Conservation (phyloP, 257 asterid species). For the Jacaranda copaia region DNA sequence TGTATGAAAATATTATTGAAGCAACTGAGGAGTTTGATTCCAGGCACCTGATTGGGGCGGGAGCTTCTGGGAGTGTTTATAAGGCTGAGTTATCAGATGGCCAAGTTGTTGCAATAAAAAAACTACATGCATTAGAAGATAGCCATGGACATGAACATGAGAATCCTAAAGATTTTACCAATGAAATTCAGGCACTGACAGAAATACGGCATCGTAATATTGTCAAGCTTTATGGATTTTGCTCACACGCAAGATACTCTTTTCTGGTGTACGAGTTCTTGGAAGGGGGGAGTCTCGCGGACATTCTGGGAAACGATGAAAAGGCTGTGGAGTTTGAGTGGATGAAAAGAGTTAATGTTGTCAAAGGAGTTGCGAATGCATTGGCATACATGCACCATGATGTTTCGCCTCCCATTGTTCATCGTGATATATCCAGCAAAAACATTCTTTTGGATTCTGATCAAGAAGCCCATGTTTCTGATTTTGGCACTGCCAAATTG, state of each 20-base stretch:
- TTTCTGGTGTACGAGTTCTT: conserved; percentile 44
- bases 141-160: background rate
- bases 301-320: conserved; percentile 18
- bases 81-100: conserved; percentile 37
- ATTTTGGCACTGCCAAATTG: conserved; percentile 53
- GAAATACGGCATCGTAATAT: conserved; percentile 44
- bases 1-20: conserved; percentile 38
- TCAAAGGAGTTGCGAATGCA: conserved; percentile 47
- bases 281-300: conserved; percentile 44
- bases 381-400: conserved; percentile 41
- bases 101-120: conserved; percentile 46
- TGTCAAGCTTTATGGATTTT: conserved; percentile 49
- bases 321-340: conserved; percentile 39
- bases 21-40: conserved; percentile 43
- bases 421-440: conserved; percentile 51
- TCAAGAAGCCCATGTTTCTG: conserved; percentile 47
- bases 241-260: conserved; percentile 36
- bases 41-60: conserved; percentile 42
- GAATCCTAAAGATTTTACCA: conserved; percentile 27
- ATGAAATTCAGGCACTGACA: conserved; percentile 42
- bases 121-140: conserved; percentile 34
- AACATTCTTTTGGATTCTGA: conserved; percentile 44
- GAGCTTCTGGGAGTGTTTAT: conserved; percentile 47
- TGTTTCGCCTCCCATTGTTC: conserved; percentile 25
- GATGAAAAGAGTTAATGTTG: conserved; percentile 42